Evolutionary conservation across 805 yeast species (phyloP).

Genomic region (Candida endomychidarum): DNA sequence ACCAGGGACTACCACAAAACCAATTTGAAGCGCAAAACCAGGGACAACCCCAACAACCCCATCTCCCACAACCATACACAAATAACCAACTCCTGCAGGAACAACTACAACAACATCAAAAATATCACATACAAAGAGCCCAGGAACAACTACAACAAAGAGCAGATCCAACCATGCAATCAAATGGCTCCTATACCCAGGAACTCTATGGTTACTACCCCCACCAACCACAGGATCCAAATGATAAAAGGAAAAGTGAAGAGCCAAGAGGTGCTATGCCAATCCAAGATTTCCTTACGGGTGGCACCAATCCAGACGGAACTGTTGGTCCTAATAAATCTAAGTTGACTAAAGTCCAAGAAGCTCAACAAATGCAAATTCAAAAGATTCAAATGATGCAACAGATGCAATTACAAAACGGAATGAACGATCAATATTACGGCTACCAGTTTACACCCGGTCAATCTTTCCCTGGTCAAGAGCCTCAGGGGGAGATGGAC

Average conservation of each 20-base stretch:
- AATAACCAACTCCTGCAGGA: neutral
- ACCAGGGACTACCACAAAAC: neutral
- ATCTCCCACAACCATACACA: neutral
- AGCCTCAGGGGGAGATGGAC: neutral
- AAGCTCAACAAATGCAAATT: slow-evolving; percentile 8
- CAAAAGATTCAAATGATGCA: slow-evolving; percentile 8
- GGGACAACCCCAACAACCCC: neutral
- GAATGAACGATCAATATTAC: neutral
- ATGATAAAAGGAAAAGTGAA: neutral
- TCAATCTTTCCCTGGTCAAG: too few relatives aligned
- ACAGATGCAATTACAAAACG: slow-evolving; percentile 3
- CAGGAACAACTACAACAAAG: neutral
- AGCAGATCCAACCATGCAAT: neutral
- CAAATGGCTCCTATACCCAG: neutral
- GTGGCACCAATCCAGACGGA: neutral
- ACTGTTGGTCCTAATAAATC: too few relatives aligned
- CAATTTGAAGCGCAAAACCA: neutral
- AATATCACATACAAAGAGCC: neutral
- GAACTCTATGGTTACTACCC: neutral
- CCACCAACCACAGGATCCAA: neutral
- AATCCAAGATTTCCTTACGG: slow-evolving; percentile 3
- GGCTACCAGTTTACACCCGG: neutral
- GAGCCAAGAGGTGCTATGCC: slow-evolving; percentile 1
- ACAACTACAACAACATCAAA: neutral
- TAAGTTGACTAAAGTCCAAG: slow-evolving; percentile 4